Conservation (phyloP, 441 rosid genomes). For the Metrosideros polymorpha region DNA sequence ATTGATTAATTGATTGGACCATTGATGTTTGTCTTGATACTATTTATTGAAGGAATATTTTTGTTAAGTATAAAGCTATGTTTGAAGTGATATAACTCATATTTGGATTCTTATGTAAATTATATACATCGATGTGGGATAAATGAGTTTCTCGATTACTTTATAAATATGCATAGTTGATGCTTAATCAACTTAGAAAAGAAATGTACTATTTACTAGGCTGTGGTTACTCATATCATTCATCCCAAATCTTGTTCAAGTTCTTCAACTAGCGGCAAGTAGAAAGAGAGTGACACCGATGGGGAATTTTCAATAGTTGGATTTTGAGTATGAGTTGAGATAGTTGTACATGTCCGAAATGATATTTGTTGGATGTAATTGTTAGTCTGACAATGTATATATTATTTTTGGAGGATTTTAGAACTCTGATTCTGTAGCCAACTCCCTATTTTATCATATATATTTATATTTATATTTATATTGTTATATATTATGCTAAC, state of each 20-base stretch:
- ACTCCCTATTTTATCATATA: not conserved
- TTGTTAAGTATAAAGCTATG: not conserved
- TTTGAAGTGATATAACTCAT: not conserved
- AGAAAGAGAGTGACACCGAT: not conserved
- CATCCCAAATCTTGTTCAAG: not conserved
- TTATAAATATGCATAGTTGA: not conserved
- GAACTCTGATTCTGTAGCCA: accelerated
- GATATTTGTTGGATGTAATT: too few relatives aligned
- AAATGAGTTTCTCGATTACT: not conserved
- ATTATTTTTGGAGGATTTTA: too few relatives aligned
- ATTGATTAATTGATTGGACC: not conserved
- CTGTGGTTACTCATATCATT: not conserved
- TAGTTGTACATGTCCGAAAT: too few relatives aligned
- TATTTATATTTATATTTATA: not conserved
- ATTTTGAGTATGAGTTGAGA: too few relatives aligned
- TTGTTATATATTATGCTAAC: too few relatives aligned
- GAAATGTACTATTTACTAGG: not conserved
- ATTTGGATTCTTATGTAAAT: accelerated
- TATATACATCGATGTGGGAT: not conserved
- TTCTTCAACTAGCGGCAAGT: not conserved
- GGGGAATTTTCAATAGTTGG: too few relatives aligned
- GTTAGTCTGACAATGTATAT: too few relatives aligned
- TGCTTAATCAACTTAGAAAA: not conserved
- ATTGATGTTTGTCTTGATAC: not conserved
- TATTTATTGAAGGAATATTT: not conserved